Conservation (phyloP, 2,329 filamentous ascomycete genomes). For the Aspergillus pseudotamarii region DNA sequence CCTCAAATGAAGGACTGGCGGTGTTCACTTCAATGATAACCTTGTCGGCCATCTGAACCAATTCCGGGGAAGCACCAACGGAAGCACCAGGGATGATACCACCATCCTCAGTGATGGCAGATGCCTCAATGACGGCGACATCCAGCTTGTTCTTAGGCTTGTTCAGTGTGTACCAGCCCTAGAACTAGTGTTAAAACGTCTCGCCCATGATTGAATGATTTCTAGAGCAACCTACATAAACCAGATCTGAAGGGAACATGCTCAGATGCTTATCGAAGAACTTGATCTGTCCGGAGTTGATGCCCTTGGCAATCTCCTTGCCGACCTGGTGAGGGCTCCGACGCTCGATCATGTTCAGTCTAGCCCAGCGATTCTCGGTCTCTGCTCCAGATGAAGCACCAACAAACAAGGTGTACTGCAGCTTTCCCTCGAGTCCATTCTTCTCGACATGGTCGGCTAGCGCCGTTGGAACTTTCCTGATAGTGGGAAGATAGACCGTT, state of each 20-base stretch:
- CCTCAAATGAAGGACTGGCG: slow-evolving; percentile 78
- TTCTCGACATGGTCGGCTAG: slow-evolving; percentile 87
- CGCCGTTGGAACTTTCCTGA: slow-evolving; percentile 77
- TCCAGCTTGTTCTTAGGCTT: slow-evolving; percentile 74
- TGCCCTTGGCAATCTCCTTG: slow-evolving; percentile 86
- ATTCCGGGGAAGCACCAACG: slow-evolving; percentile 81
- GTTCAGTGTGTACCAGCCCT: slow-evolving; percentile 83
- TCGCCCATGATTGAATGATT: neutral
- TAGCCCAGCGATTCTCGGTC: slow-evolving; percentile 91
- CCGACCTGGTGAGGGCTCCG: slow-evolving; percentile 85
- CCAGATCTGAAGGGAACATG: slow-evolving; percentile 87
- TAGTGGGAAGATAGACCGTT: neutral
- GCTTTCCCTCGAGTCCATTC: slow-evolving; percentile 79
- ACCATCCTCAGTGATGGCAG: slow-evolving; percentile 83
- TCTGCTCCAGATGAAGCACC: slow-evolving; percentile 87
- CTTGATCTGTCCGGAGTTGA: slow-evolving; percentile 84
- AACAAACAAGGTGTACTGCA: slow-evolving; percentile 85
- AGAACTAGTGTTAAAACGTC: slow-evolving; percentile 8
- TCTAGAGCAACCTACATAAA: slow-evolving; percentile 60
- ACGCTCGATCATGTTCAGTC: slow-evolving; percentile 85
- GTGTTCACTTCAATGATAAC: slow-evolving; percentile 94
- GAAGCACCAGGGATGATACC: slow-evolving; percentile 86
- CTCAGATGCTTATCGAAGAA: slow-evolving; percentile 94
- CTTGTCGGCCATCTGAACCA: slow-evolving; percentile 90
- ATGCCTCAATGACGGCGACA: slow-evolving; percentile 82